A percentile compares a stretch with the other conserved stretches of the same genome.
Evolutionary conservation across 1,139 yeast genomes (phyloP).

Genomic region (Scheffersomyces cryptocercus): DNA sequence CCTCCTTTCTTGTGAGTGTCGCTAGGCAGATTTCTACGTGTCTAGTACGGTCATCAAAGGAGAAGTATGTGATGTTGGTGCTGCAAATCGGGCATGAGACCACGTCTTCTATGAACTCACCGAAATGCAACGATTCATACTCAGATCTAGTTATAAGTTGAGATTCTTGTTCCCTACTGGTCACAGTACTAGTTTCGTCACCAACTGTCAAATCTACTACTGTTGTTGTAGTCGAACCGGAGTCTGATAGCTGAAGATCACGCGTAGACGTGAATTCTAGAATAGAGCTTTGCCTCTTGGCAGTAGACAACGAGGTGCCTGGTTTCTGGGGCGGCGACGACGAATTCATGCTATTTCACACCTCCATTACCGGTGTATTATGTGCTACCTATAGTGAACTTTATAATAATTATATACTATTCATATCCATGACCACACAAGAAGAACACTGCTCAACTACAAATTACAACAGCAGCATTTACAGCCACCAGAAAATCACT

Average conservation of each 20-base stretch:
- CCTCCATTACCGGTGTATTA: too few species aligned
- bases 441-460: too few species aligned
- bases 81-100: conserved; percentile 54
- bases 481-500: too few species aligned
- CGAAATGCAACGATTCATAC: not conserved
- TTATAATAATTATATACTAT: too few species aligned
- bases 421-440: too few species aligned
- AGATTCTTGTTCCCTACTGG: too few species aligned
- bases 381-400: too few species aligned
- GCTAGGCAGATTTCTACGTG: conserved; percentile 60
- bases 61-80: conserved; percentile 30
- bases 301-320: not conserved
- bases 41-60: conserved; percentile 45
- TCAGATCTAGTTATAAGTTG: too few species aligned
- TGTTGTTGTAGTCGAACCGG: too few species aligned
- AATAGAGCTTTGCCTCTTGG: not conserved
- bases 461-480: too few species aligned
- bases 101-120: conserved; percentile 7
- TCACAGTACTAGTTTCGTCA: not conserved
- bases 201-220: not conserved
- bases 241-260: not conserved
- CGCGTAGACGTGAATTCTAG: not conserved
- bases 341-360: too few species aligned
- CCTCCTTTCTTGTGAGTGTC: not conserved
- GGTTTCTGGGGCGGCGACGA: too few species aligned